Evolutionary conservation across 768 basidiomycete genomes (phyloP), one percentile per base, ranked within the genome.

Genomic region (Postia placenta): DNA sequence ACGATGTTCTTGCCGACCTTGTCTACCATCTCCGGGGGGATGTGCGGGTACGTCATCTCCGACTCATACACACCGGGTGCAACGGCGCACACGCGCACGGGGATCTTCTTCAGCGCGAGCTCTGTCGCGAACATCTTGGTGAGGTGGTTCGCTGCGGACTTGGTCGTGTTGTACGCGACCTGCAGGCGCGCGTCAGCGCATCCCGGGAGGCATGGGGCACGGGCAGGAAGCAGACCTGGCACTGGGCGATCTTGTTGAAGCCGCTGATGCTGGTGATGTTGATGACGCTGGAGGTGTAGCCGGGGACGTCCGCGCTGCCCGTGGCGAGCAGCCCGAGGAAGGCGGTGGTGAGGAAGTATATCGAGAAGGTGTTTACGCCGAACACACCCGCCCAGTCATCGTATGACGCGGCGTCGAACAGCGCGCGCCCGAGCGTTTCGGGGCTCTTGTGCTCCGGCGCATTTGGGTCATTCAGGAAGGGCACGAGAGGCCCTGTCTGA

Each of bases 111-210:
- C 47, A 89, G 67, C 3, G 81, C 83, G 46, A 88, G 72, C 57
- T 90, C 88, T 1, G 87, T 87, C 1, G 87, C 69, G 45, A 91
- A 64, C 78, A 89, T 76, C 65, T 73, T 83, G 9, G 86, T 87
- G 17, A 91, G 68, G 54, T 89, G 87, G 11, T 83, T 76, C 3
- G 79, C 81, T 2, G 86, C 89, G 0, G 85, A 85, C 62, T 91
- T 91, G 4, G 84, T 71, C 55, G 83, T 85, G 63, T 91, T 91
- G 64, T 91, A 91, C 24, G 75, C 79, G 60, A 90, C 90, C 88
- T 91, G 57, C 7, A 33, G 20, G 5, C 5, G 11, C 22, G 44
- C 22, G 30, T 36, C 22, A 7, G 15, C 12, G 42, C 3, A 35
- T 35, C 11, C 33, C 39, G 33, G 41, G 3, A 2, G 37, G 33